phyloP scores from a whole-genome alignment of 2,329 filamentous ascomycete species.

The Penicillium polonicum region DNA sequence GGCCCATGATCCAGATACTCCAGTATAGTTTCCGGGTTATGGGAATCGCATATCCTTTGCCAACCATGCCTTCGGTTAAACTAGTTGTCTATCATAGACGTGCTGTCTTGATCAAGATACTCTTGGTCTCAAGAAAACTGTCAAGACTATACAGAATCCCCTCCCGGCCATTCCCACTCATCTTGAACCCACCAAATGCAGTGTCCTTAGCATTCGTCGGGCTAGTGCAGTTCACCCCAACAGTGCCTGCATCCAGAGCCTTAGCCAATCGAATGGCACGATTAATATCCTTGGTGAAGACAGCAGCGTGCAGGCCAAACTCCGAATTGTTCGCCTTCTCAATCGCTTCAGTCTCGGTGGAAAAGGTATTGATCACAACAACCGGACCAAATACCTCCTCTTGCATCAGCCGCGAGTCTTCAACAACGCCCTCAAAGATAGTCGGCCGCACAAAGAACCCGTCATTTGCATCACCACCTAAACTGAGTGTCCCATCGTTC shows the following conservation, averaged over 20 bases:
- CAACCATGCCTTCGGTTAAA: not conserved
- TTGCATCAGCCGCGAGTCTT: constrained; percentile 32
- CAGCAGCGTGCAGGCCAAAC: constrained; percentile 32
- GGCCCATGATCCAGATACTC: not conserved
- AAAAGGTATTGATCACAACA: constrained; percentile 42
- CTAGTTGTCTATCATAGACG: not conserved
- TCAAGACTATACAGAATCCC: constrained; percentile 40
- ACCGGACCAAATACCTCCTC: constrained; percentile 49
- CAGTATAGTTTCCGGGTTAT: not conserved
- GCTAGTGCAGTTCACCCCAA: constrained; percentile 39
- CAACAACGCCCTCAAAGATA: constrained; percentile 71
- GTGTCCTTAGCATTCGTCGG: constrained; percentile 40
- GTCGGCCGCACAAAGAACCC: constrained; percentile 89
- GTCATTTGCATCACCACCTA: constrained; percentile 68
- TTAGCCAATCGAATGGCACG: constrained; percentile 29
- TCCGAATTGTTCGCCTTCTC: constrained; percentile 52
- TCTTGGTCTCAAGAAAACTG: constrained; percentile 33
- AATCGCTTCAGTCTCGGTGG: constrained; percentile 56
- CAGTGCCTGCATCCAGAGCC: constrained; percentile 28
- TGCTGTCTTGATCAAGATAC: constrained; percentile 27
- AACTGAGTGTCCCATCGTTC: constrained; percentile 62
- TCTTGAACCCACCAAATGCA: constrained; percentile 48
- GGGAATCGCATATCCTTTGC: not conserved
- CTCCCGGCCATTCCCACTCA: constrained; percentile 41
- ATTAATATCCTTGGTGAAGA: constrained; percentile 33